Evolutionary conservation across 148 eudicot species (phyloP).

Genomic region (Talinum fruticosum): DNA sequence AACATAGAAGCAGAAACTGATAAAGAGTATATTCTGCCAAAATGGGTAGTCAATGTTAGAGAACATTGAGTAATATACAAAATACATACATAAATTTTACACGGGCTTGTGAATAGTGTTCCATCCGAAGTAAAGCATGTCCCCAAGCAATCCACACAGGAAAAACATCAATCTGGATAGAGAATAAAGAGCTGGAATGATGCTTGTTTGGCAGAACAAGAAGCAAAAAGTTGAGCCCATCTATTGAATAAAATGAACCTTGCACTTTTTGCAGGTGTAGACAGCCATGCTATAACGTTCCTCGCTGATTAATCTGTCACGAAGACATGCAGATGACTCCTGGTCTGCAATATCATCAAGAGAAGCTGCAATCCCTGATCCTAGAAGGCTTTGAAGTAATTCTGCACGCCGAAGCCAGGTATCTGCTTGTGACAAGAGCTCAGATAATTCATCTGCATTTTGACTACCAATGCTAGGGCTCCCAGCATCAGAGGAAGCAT

Average conservation of each 20-base stretch:
- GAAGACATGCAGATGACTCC: constrained; percentile 78
- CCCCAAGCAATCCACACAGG: constrained; percentile 99
- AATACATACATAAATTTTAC: constrained; percentile 84
- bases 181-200: constrained; percentile 14
- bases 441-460: constrained; percentile 68
- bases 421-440: constrained; percentile 71
- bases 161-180: constrained; percentile 79
- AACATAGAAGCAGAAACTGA: background rate
- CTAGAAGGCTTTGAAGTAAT: constrained; percentile 91
- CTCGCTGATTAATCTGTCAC: constrained; percentile 79
- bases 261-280: constrained; percentile 94
- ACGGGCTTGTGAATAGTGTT: constrained; percentile 98
- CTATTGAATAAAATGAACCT: constrained; percentile 35
- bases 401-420: constrained; percentile 91
- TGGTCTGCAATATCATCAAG: constrained; percentile 97
- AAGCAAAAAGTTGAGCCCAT: background rate
- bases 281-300: constrained; percentile 99
- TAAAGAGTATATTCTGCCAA: background rate
- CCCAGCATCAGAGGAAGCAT: constrained; percentile 89
- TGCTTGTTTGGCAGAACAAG: background rate
- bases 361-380: constrained; percentile 92
- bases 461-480: constrained; percentile 79
- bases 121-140: constrained; percentile 97
- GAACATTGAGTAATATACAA: constrained; percentile 4
- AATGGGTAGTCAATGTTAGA: background rate